Base-by-base conservation (phyloP, 371 early-diverging fungal species). In the Sporodiniella umbellata region DNA sequence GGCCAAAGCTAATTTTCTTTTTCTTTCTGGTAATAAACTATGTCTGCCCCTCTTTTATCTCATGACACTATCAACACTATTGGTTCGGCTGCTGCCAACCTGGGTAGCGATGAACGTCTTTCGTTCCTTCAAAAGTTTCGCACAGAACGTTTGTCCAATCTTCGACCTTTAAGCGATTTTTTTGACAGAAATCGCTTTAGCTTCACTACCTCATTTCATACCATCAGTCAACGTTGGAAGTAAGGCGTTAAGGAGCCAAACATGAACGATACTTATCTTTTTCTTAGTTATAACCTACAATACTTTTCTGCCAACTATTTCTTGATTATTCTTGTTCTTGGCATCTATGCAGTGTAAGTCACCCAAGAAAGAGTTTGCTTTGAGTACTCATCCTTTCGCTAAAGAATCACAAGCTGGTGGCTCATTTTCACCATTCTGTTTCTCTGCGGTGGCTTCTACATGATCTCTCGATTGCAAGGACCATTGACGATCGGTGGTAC, bases 271-370 rank as follows among this genome's bases (percentile, higher is more conserved):
- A 28, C 30, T 5, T 35, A 15, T 8, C 2, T 35, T 35, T 5
- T 24, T 44, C n/a, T 22, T 60, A 83, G 82, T 59, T 81, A 81
- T 48, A 86, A 85, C 56, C 54, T 85, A 39, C 68, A 66, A 42
- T 78, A 85, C 42, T 85, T 80, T 58, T 83, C 81, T 44, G 75
- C 79, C 56, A 86, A 86, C 64, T 86, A 86, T 51, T 62, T 81
- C 24, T 26, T 86, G 48, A 75, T 86, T 37, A 58, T 85, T 46
- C 33, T 83, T 15, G 72, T 63, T 22, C 64, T 86, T 35, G 60
- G 79, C 14, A 68, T 81, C 42, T 86, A 85, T 68, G 76, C 78
- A 21, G 44, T 86, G 86, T 85, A 80, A 60, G 78, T 73, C 22
- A 17, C 19, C 6, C 25, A 8, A n/a, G n/a, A n/a, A n/a, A n/a